These are phyloP conservation scores for Malassezia psittaci DNA, from an alignment of 1,284 basidiomycete genomes.

Conservation along the genomic window DNA sequence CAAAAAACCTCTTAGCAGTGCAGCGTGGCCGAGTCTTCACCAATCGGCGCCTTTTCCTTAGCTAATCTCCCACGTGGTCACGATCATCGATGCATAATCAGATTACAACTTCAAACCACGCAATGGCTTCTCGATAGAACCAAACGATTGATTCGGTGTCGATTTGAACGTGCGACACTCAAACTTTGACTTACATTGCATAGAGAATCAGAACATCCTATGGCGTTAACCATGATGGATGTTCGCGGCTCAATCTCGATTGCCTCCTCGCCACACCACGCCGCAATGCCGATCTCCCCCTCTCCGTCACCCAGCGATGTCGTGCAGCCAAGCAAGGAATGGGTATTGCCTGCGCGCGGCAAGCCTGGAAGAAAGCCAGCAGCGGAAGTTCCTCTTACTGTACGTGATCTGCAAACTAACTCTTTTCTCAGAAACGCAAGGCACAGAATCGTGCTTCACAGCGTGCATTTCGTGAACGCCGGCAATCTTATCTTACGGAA, in stretches of 20 bases:
- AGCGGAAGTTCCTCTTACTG: slow-evolving; percentile 35
- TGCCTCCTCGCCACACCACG: not conserved
- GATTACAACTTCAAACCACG: not conserved
- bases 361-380: slow-evolving; percentile 47
- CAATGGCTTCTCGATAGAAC: not conserved
- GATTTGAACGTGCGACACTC: too few species aligned
- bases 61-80: not conserved
- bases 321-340: slow-evolving; percentile 38
- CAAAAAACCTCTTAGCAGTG: too few species aligned
- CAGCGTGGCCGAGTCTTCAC: not conserved
- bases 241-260: not conserved
- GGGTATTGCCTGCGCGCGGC: slow-evolving; percentile 43
- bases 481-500: slow-evolving; percentile 36
- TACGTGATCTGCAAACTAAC: slow-evolving; percentile 1
- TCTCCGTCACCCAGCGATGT: slow-evolving; percentile 3
- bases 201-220: not conserved
- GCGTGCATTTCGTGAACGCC: slow-evolving; percentile 36
- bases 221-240: not conserved
- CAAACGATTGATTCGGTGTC: too few species aligned
- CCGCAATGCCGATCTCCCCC: not conserved
- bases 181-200: not conserved
- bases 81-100: not conserved
- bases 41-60: not conserved
- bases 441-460: slow-evolving; percentile 40
- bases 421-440: slow-evolving; percentile 33